Base-by-base conservation (phyloP, 2,329 filamentous ascomycete genomes). In the Colletotrichum viniferum region DNA sequence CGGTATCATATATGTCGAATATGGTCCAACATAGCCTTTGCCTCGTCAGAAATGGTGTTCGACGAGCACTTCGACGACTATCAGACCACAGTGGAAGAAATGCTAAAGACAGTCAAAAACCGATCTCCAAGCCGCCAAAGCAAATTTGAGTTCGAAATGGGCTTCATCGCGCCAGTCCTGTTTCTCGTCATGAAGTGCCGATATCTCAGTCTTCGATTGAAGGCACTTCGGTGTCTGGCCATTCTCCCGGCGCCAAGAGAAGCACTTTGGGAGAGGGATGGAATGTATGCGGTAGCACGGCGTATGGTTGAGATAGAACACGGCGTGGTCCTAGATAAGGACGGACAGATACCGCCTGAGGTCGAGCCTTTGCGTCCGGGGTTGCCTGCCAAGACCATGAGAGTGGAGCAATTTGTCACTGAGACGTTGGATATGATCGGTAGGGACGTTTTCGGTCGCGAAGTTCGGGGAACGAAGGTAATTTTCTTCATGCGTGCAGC, bases 21-120 rank as follows among this genome's bases (percentile, higher is more conserved):
- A 14, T 74, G 72, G 72, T 28, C 24, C 10, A 8, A 21, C n/a
- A 48, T 71, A 24, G 72, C 72, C 14, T 65, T 74, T 14, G 12
- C 28, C 24, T 55, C 21, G 18, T 73, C 72, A 12, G 84, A 87
- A 71, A 76, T 81, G 18, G 79, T 79, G 1, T 86, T 80, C 71
- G 86, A 87, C 69, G 73, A 74, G 1, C 80, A 85, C 61, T 71
- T 82, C 1, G 69, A 81, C 3, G 80, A 79, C 13, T 87, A 87
- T 32, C 81, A 81, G 9, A 74, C 79, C 36, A 82, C 87, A 43
- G 81, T 87, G 48, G 80, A 83, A 1, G 77, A 85, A 0, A 81
- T 83, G 18, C 43, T 36, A 18, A 28, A 69, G 2, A 32, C 56
- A 8, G 64, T 65, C 7, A 43, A 48, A 13, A 16, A 26, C 13